phyloP scores from a whole-genome alignment of 2,329 filamentous ascomycete genomes.

The Hypoxylon sp. region DNA sequence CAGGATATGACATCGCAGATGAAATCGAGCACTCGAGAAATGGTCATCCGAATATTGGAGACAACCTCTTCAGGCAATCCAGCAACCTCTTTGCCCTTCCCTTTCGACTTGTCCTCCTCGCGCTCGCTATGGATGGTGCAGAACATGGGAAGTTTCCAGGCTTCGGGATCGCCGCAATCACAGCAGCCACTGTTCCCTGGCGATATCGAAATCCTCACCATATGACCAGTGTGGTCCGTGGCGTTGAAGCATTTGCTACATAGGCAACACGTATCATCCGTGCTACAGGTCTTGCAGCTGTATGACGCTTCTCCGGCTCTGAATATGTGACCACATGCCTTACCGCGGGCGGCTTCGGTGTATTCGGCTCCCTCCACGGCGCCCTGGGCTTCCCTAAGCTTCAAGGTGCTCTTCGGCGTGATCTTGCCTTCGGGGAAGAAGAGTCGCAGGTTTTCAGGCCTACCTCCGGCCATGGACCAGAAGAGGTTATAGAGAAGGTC shows the following conservation, averaged over 20 bases:
- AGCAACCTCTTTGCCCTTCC: conserved; percentile 72
- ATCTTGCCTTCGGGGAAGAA: conserved; percentile 86
- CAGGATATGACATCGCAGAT: conserved; percentile 98
- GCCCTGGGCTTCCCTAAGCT: conserved; percentile 88
- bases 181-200: conserved; percentile 95
- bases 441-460: conserved; percentile 79
- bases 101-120: conserved; percentile 65
- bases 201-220: conserved; percentile 89
- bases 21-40: conserved; percentile 89
- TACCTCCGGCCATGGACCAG: conserved; percentile 84
- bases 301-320: conserved; percentile 95
- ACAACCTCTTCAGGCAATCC: conserved; percentile 81
- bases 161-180: conserved; percentile 96
- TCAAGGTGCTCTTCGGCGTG: conserved; percentile 73
- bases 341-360: conserved; percentile 89
- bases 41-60: conserved; percentile 85
- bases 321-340: conserved; percentile 97
- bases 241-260: conserved; percentile 96
- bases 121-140: conserved; percentile 92
- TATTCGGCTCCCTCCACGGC: conserved; percentile 96
- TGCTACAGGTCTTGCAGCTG: conserved; percentile 91
- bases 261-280: conserved; percentile 94
- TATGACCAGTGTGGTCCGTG: conserved; percentile 94
- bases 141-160: conserved; percentile 88
- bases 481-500: conserved; percentile 87